Evolutionary conservation across 1,139 yeast genomes (phyloP), one percentile per base, ranked within the genome.

Genomic region (Blastobotrys petasosporus): DNA sequence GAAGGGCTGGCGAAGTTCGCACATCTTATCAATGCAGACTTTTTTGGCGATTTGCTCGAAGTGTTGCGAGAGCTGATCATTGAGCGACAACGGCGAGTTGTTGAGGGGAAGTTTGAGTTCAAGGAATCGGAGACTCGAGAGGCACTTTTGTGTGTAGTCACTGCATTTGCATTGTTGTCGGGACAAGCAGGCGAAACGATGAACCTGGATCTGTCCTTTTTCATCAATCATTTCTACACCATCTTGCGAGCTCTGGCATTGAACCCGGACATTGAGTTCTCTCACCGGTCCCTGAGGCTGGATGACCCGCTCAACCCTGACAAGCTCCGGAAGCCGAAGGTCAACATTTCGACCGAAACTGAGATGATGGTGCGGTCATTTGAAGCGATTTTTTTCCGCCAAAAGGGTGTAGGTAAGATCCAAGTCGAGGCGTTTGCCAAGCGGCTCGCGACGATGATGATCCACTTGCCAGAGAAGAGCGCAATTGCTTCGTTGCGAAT

Each of bases 1-100:
- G 97, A 92, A 69, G 97, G 97, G 5, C 69, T 92, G 48, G 85
- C 97, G 1, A 80, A 79, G 61, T 88, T 83, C 62, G 95, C 97
- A 2, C 92, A 83, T 60, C 82, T 90, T 80, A 90, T 94, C 32
- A 92, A 92, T 61, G 79, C 92, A 46, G 97, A 92, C 55, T 71
- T 92, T 45, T 75, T 92, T 56, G 97, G 97, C 28, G 98, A 92
- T 63, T 80, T 92, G 64, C 72, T 92, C 42, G 94, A 85, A 63
- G 95, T 88, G 2, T 74, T 92, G 60, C 74, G 94, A 56, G 97
- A 92, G 64, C 75, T 85, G 28, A 77, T 85, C 65, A 59, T 65
- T 16, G 83, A 79, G 52, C 55, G 69, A 3, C 64, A 60, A 41
- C 53, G 58, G 44, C 51, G 52, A 34, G 43, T 48, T 30, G 68